Evolutionary conservation across 2,329 filamentous ascomycete genomes (phyloP).

Genomic region (Parascedosporium putredinis): DNA sequence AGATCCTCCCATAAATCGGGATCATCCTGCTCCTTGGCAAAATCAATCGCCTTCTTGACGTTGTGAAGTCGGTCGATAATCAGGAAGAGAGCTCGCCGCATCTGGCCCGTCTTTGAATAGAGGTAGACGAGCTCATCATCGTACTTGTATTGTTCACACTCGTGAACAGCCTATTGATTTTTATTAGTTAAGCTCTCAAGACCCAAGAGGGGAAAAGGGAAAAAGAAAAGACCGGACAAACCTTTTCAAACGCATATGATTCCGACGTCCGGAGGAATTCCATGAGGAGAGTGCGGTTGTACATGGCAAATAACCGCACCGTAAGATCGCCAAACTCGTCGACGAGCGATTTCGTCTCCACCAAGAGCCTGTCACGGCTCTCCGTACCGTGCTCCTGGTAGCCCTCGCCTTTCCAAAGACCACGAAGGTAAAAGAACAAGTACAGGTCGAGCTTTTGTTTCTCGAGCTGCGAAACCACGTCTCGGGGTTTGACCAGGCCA

Average conservation of each 20-base stretch:
- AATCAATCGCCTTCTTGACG: constrained; percentile 84
- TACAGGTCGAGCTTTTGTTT: constrained; percentile 60
- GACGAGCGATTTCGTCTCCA: constrained; percentile 58
- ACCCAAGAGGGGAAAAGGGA: too few species aligned
- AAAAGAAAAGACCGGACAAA: constrained; percentile 17
- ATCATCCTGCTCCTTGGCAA: constrained; percentile 88
- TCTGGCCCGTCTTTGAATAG: constrained; percentile 89
- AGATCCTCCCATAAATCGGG: constrained; percentile 91
- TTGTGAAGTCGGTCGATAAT: constrained; percentile 92
- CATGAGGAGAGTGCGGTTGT: constrained; percentile 72
- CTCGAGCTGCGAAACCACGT: constrained; percentile 70
- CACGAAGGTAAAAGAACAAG: constrained; percentile 83
- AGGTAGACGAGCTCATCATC: constrained; percentile 92
- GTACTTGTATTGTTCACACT: constrained; percentile 73
- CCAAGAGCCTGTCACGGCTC: constrained; percentile 44
- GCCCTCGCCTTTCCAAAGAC: constrained; percentile 70
- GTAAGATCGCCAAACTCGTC: constrained; percentile 82
- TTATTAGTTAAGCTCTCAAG: too few species aligned
- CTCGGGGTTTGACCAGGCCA: constrained; percentile 67
- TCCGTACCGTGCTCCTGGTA: constrained; percentile 43
- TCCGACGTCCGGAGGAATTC: constrained; percentile 77
- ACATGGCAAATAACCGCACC: constrained; percentile 75
- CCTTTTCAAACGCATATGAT: constrained; percentile 77
- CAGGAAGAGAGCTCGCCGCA: constrained; percentile 79
- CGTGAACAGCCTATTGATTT: constrained; percentile 46